Base-by-base conservation (phyloP, 257 asterid genomes). In the Parsonsia alboflavescens region DNA sequence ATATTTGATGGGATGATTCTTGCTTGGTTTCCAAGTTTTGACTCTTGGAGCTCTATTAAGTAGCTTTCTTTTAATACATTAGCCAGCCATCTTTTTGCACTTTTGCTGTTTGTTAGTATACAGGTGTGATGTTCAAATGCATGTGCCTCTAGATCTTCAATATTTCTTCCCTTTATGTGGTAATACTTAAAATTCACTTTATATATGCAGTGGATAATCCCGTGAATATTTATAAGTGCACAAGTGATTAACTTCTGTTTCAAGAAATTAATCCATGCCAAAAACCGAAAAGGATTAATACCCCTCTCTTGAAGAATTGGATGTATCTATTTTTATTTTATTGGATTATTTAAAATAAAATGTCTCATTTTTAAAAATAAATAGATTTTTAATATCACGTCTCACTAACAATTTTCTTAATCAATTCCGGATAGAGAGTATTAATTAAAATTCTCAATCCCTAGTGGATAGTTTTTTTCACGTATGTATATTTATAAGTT, bases 1-100 rank as follows among this genome's bases (percentile, higher is more conserved):
- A n/a, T n/a, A n/a, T n/a, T 15, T 41, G 68, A 63, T 19, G 24
- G 54, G 50, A 65, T 36, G 11, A 74, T 75, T 75, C 78, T 75
- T 50, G 63, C 78, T 75, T 75, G 73, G 78, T 73, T 75, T 74
- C 65, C 72, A 74, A 64, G 77, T 49, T 64, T 74, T 74, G 77
- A 74, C 77, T 64, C 53, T 74, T 64, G 62, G 52, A 24, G 12
- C 59, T 8, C 7, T n/a, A n/a, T n/a, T n/a, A 22, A 57, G 39
- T 33, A n/a, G n/a, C n/a, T n/a, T n/a, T 45, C 42, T 57, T 72
- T 59, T 17, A 59, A 2, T 33, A 9, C 30, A 21, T n/a, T n/a
- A n/a, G n/a, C n/a, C n/a, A n/a, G n/a, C n/a, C 28, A 63, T 39
- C 33, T 53, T 64, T 61, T 49, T 36, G 28, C 42, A 33, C 53